Conservation (phyloP, 1,284 basidiomycete species). For the Ceratobasidium sp. region DNA sequence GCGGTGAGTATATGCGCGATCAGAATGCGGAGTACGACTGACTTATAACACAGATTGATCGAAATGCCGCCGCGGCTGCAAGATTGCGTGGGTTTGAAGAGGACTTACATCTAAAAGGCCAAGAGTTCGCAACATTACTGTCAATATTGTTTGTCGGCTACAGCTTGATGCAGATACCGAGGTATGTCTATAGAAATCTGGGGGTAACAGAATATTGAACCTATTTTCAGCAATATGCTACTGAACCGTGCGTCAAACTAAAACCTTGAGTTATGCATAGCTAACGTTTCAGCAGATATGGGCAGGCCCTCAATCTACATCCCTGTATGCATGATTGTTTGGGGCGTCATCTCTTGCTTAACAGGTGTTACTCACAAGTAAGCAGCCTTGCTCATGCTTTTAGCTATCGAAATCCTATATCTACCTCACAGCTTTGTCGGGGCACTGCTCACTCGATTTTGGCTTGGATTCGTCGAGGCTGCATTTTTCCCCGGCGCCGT, state of each 20-base stretch:
- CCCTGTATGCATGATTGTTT: slow-evolving; percentile 76
- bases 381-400: slow-evolving; percentile 46
- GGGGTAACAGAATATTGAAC: too few relatives aligned
- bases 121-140: slow-evolving; percentile 78
- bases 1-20: slow-evolving; percentile 22
- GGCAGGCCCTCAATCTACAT: slow-evolving; percentile 82
- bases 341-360: slow-evolving; percentile 76
- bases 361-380: slow-evolving; percentile 74
- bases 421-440: slow-evolving; percentile 68
- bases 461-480: slow-evolving; percentile 71
- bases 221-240: slow-evolving; percentile 79
- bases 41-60: slow-evolving; percentile 49
- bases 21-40: too few relatives aligned
- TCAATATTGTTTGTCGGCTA: slow-evolving; percentile 85
- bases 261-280: neutral
- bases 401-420: slow-evolving; percentile 51
- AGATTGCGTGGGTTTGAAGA: slow-evolving; percentile 73
- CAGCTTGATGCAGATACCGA: slow-evolving; percentile 83
- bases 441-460: slow-evolving; percentile 80
- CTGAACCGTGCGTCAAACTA: slow-evolving; percentile 65
- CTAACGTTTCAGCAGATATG: slow-evolving; percentile 56
- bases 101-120: slow-evolving; percentile 74
- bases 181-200: too few relatives aligned
- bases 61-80: slow-evolving; percentile 54
- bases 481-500: slow-evolving; percentile 80